A percentile compares a stretch with the other conserved stretches of the same genome.
These are phyloP conservation scores for Austroboletus rostrupii DNA, from an alignment of 1,284 basidiomycete genomes.

Conservation along the genomic window DNA sequence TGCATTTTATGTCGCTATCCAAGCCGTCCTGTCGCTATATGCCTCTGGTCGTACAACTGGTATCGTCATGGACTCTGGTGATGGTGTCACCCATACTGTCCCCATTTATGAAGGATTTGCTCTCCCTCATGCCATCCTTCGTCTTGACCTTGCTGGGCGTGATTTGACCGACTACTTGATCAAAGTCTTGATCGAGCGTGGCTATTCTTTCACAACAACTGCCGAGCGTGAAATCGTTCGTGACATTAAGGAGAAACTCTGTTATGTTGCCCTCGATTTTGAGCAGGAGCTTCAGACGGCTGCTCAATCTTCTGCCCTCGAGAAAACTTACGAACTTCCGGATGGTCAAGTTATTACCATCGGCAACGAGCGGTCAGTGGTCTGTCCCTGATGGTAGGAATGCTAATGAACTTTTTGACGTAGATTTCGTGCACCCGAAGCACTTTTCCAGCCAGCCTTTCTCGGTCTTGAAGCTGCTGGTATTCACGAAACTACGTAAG, in stretches of 20 bases:
- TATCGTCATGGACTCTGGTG: conserved; percentile 89
- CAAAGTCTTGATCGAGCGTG: conserved; percentile 93
- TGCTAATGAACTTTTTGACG: conserved; percentile 6
- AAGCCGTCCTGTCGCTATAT: conserved; percentile 86
- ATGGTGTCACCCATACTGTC: conserved; percentile 89
- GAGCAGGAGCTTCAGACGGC: conserved; percentile 95
- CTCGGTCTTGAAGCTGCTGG: conserved; percentile 90
- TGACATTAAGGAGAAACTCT: conserved; percentile 98
- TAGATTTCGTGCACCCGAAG: conserved; percentile 94
- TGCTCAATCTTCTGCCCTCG: conserved; percentile 85
- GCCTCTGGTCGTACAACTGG: conserved; percentile 86
- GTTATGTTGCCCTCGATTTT: conserved; percentile 96
- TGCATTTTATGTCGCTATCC: conserved; percentile 96
- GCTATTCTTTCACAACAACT: conserved; percentile 92
- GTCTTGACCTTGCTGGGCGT: conserved; percentile 93
- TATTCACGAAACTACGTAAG: conserved; percentile 93
- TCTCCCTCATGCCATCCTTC: conserved; percentile 90
- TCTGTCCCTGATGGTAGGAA: background rate
- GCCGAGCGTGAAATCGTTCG: conserved; percentile 95
- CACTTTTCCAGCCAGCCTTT: conserved; percentile 95
- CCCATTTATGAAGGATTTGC: conserved; percentile 92
- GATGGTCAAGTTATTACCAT: conserved; percentile 97
- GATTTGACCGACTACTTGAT: conserved; percentile 91
- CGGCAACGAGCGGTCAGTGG: conserved; percentile 81
- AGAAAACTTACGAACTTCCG: conserved; percentile 95